Evolutionary conservation across 331 rosid species (phyloP).

Genomic region (Telfairia occidentalis): DNA sequence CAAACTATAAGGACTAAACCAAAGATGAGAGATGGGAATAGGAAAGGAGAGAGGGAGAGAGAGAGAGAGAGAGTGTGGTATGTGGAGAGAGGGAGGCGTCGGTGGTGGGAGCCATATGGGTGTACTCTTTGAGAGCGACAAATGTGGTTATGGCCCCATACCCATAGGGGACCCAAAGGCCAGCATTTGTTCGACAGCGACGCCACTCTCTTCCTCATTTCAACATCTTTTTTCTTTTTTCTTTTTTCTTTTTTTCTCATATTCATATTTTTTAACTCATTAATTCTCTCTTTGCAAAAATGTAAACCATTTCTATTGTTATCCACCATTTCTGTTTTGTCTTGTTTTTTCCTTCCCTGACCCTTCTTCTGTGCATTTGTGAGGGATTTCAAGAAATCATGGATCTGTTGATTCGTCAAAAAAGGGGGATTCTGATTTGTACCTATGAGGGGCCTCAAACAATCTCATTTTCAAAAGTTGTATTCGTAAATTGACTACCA

Average conservation of each 20-base stretch:
- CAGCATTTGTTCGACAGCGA: constrained; percentile 1
- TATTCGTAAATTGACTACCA: not conserved
- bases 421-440: not conserved
- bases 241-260: not conserved
- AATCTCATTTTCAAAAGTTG: not conserved
- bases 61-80: not conserved
- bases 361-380: not conserved
- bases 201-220: not conserved
- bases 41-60: not conserved
- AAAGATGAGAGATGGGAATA: not conserved
- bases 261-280: not conserved
- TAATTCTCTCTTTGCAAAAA: not conserved
- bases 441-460: not conserved
- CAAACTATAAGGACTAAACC: not conserved
- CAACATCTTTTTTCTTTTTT: not conserved
- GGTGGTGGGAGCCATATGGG: constrained; percentile 15
- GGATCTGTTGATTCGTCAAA: constrained; percentile 7
- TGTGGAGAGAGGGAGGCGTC: constrained; percentile 3
- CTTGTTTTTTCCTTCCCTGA: not conserved
- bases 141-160: not conserved
- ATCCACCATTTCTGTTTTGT: not conserved
- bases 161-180: not conserved
- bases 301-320: not conserved
- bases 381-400: not conserved
- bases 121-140: constrained; percentile 11